Base-by-base conservation (phyloP, 768 basidiomycete genomes). In the Panus rudis region DNA sequence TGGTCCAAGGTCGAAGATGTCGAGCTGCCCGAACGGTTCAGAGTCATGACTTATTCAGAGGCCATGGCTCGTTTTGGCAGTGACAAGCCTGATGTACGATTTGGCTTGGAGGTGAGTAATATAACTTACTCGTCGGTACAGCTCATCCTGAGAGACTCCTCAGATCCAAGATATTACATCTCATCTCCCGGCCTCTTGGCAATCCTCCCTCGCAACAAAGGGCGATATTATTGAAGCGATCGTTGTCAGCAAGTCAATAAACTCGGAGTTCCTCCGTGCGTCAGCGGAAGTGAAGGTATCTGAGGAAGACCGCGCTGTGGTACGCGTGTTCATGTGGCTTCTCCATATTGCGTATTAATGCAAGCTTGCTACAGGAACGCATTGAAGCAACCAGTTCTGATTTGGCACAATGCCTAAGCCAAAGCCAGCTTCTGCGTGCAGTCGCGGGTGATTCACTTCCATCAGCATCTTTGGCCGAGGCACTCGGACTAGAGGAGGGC, bases 11-110 rank as follows among this genome's bases (percentile, higher is more conserved):
- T 84, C 16, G 75, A 90, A 55, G 76, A 70, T 14, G 55, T 83
- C 17, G 66, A 70, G 10, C 72, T 93, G 50, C 73, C 81, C 16
- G 63, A 65, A 27, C 60, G 64, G 26, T 92, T 94, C 67, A 65
- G 67, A 39, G 88, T 93, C 38, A 82, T 94, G 79, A 90, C 86
- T 41, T 97, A 94, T 63, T 59, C 73, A 45, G 81, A 92, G 57
- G 90, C 92, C n/a, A 96, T 97, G 87, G 71, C 75, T 59, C 78
- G 92, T 85, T 96, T 82, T 70, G 92, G 92, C 12, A 88, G 88
- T 44, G 92, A 96, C 64, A 96, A 96, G 67, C 93, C 93, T 34
- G 93, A 97, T 64, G 82, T 82, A 42, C 78, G 92, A 43, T 92
- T 91, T 65, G 77, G 76, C 43, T 73, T 93, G 51, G 81, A 93